A percentile compares a stretch with the other conserved stretches of the same genome.
phyloP scores from a whole-genome alignment of 1,284 basidiomycete genomes.

The Rhodotorula sp. region DNA sequence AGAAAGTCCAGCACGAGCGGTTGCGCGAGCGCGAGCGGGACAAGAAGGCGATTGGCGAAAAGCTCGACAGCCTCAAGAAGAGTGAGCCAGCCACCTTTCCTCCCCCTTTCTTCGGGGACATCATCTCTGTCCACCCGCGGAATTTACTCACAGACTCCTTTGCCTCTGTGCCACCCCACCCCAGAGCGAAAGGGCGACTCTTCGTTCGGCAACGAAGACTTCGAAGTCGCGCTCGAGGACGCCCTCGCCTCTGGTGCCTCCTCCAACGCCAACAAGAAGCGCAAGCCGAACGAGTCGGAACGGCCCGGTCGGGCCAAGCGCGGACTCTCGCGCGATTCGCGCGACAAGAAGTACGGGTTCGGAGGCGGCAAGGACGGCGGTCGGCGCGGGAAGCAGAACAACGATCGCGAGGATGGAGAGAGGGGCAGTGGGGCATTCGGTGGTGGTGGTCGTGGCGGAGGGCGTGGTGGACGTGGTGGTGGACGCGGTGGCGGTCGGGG shows the following conservation, averaged over 20 bases:
- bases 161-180: neutral
- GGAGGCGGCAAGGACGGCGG: slow-evolving; percentile 56
- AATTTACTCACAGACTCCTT: neutral
- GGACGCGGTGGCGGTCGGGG: slow-evolving; percentile 1
- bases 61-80: slow-evolving; percentile 78
- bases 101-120: neutral
- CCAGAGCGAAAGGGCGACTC: slow-evolving; percentile 59
- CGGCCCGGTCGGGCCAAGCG: slow-evolving; percentile 47
- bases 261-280: slow-evolving; percentile 54
- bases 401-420: slow-evolving; percentile 47
- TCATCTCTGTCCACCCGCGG: neutral
- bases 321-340: slow-evolving; percentile 61
- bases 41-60: slow-evolving; percentile 83
- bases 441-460: slow-evolving; percentile 48
- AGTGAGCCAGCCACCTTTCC: slow-evolving; percentile 59
- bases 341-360: slow-evolving; percentile 75
- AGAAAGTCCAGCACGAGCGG: slow-evolving; percentile 89
- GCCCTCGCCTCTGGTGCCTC: slow-evolving; percentile 65
- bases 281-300: slow-evolving; percentile 47
- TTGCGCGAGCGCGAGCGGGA: slow-evolving; percentile 69
- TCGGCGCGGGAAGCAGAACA: slow-evolving; percentile 66
- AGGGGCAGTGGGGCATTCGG: slow-evolving; percentile 46
- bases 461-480: slow-evolving; percentile 47
- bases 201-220: slow-evolving; percentile 63
- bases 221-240: slow-evolving; percentile 81